Conservation (phyloP, 2,329 filamentous ascomycete genomes). For the Ascochyta pisi region DNA sequence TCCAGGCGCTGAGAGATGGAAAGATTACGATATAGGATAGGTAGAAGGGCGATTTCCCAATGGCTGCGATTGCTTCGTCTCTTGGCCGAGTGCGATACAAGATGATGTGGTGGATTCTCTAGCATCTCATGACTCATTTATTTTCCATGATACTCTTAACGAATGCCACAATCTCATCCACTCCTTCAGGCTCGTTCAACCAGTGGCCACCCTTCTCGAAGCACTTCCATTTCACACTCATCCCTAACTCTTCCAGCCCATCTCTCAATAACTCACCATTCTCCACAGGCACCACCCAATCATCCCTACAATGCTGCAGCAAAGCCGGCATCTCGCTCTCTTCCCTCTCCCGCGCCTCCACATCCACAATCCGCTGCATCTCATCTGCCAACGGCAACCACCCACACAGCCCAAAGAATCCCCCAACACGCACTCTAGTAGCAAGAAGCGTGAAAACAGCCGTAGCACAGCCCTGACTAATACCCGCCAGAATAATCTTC, state of each 20-base stretch:
- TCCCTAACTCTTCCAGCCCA: slow-evolving; percentile 46
- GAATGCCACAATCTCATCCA: slow-evolving; percentile 53
- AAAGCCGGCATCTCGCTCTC: slow-evolving; percentile 48
- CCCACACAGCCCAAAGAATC: slow-evolving; percentile 32
- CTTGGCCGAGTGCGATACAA: not conserved
- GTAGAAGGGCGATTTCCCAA: not conserved
- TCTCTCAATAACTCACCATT: slow-evolving; percentile 46
- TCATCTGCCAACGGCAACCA: slow-evolving; percentile 28
- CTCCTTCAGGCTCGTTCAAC: slow-evolving; percentile 58
- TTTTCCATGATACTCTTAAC: not conserved
- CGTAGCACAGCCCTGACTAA: slow-evolving; percentile 35
- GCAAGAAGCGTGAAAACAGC: slow-evolving; percentile 21
- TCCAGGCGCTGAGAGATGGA: slow-evolving; percentile 29
- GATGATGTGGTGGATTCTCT: not conserved
- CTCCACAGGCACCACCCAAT: slow-evolving; percentile 51
- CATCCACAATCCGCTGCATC: not conserved
- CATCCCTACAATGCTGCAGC: slow-evolving; percentile 52
- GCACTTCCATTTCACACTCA: slow-evolving; percentile 47
- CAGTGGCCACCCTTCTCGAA: slow-evolving; percentile 55
- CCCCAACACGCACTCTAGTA: slow-evolving; percentile 10
- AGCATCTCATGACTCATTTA: not conserved
- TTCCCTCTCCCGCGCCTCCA: not conserved
- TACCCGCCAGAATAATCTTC: slow-evolving; percentile 29
- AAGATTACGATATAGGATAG: slow-evolving; percentile 18
- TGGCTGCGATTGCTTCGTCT: not conserved